Base-by-base conservation (phyloP, 1,284 basidiomycete genomes). In the Naganishia cerealis region DNA sequence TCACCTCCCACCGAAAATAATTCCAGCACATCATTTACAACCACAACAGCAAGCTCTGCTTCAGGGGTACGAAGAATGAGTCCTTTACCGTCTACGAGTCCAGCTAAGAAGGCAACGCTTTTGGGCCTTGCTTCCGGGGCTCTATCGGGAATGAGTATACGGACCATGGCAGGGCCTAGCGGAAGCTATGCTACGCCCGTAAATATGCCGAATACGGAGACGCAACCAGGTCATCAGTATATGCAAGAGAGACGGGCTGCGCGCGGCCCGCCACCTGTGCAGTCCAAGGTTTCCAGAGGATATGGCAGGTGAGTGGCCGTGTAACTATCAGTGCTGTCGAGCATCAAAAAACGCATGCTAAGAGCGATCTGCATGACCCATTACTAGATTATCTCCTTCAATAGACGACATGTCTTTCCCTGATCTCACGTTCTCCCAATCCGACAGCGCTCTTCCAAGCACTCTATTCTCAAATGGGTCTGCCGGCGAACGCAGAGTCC, bases 341-440 rank as follows among this genome's bases (percentile, higher is more conserved):
- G 43, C 43, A 33, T 46, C 16, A n/a, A 10, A 43, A 3, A 15
- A n/a, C 43, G 16, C n/a, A 7, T 46, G 16, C 43, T 46, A 46
- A 46, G 16, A 62, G 21, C 10, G 21, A n/a, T 48, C 9, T 18
- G 36, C 38, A 36, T 39, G 10, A 6, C 21, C 26, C 16, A 7
- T 3, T 8, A n/a, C 33, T 38, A 57, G 65, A 21, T 43, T 61
- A 16, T 63, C 65, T 10, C 59, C 67, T 40, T 55, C 65, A 2
- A 63, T 63, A 29, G 57, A 61, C 21, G 57, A 72, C 43, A 68
- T 54, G 46, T 67, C 69, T 6, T 70, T 70, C 29, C 69, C 66
- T 2, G 65, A 70, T 43, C 40, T 70, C 8, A 62, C 59, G 24
- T 65, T 66, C 24, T 57, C 46, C 48, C 36, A 24, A 12, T 42